Evolutionary conservation across 495 filamentous ascomycete species (phyloP).

Genomic region (Neurospora discreta): DNA sequence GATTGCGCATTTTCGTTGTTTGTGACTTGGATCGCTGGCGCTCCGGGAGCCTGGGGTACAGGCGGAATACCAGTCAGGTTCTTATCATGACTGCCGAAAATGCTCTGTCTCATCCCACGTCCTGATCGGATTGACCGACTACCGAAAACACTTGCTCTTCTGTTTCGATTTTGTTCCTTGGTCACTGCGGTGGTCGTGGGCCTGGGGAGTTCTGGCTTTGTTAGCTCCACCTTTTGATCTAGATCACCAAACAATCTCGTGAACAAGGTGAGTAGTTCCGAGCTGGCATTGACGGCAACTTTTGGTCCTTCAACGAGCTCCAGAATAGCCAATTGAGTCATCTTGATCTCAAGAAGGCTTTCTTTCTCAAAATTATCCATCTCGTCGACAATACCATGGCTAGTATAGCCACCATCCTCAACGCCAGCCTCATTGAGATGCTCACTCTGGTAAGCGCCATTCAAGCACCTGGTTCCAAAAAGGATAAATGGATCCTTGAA

Average conservation of each 20-base stretch:
- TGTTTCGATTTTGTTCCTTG: conserved; percentile 32
- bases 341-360: conserved; percentile 76
- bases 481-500: conserved; percentile 53
- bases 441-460: conserved; percentile 39
- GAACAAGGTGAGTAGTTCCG: conserved; percentile 75
- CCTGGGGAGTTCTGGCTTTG: conserved; percentile 44
- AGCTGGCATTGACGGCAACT: conserved; percentile 70
- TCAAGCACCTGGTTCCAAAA: conserved; percentile 36
- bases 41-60: conserved; percentile 20
- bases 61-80: conserved; percentile 13
- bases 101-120: conserved; percentile 19
- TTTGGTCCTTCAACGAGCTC: conserved; percentile 74
- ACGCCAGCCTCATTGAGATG: conserved; percentile 36
- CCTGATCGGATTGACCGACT: conserved; percentile 33
- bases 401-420: conserved; percentile 2
- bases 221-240: conserved; percentile 23
- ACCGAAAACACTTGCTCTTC: conserved; percentile 66
- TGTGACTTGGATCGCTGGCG: conserved; percentile 29
- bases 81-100: conserved; percentile 16
- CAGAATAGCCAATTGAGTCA: conserved; percentile 79
- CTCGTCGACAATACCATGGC: conserved; percentile 50
- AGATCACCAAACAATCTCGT: conserved; percentile 58
- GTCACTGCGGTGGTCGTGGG: conserved; percentile 56
- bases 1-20: conserved; percentile 25
- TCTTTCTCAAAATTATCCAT: conserved; percentile 72